These are phyloP conservation scores for Porphyra umbilicalis DNA, from an alignment of 31 red algal genomes.

Conservation along the genomic window DNA sequence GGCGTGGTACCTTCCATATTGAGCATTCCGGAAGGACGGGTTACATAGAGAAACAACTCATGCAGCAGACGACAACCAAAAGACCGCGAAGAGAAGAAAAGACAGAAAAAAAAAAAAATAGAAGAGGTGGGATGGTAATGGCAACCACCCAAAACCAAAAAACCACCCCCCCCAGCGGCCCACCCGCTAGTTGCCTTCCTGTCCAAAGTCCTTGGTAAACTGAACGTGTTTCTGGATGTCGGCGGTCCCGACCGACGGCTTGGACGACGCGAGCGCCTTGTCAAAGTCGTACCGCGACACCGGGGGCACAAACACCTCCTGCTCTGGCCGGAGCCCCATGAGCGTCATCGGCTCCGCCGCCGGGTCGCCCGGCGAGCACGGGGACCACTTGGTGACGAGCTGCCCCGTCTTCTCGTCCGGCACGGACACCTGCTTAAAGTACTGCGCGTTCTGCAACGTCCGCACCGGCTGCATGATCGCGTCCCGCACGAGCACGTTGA, in stretches of 20 bases:
- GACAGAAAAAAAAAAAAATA: not conserved
- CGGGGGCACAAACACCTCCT: slow-evolving; percentile 75
- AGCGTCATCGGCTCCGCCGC: slow-evolving; percentile 74
- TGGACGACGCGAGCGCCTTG: slow-evolving; percentile 64
- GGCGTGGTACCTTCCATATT: no score
- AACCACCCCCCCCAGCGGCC: not conserved
- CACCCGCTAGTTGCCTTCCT: slow-evolving; percentile 71
- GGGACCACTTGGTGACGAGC: slow-evolving; percentile 39
- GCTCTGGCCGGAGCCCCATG: slow-evolving; percentile 53
- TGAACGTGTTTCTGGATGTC: slow-evolving; percentile 71
- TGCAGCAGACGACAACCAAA: no score
- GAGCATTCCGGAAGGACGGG: no score
- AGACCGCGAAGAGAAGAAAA: not conserved
- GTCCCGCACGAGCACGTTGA: slow-evolving; percentile 53
- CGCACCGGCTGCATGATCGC: slow-evolving; percentile 76
- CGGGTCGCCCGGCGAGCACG: slow-evolving; percentile 89
- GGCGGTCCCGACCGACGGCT: slow-evolving; percentile 81
- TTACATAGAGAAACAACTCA: no score
- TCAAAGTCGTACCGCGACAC: slow-evolving; percentile 86
- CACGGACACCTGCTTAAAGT: slow-evolving; percentile 57
- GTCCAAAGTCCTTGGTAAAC: slow-evolving; percentile 94
- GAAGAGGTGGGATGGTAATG: no score
- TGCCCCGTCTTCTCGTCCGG: slow-evolving; percentile 34
- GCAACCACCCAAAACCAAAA: not conserved
- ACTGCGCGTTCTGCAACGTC: slow-evolving; percentile 30